Percentiles rank a stretch among this genome's conserved stretches.
These are phyloP conservation scores for Talaromyces pinophilus DNA, from an alignment of 2,329 filamentous ascomycete species.

Conservation along the genomic window DNA sequence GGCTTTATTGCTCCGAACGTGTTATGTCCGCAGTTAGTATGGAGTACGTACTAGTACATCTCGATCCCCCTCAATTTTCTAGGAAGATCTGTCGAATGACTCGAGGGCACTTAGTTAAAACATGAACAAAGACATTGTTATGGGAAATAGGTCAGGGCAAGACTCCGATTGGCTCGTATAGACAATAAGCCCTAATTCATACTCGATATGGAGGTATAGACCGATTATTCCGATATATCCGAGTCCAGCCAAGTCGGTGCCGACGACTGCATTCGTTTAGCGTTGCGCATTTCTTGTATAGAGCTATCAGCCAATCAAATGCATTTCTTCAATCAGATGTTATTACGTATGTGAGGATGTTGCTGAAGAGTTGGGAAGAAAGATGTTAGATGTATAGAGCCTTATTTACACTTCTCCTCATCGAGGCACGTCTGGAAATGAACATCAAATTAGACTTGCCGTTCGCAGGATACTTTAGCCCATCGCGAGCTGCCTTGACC, in stretches of 20 bases:
- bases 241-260: background rate
- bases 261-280: background rate
- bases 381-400: background rate
- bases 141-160: background rate
- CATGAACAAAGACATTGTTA: background rate
- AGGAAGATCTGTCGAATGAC: background rate
- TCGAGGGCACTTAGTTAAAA: background rate
- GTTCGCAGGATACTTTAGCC: background rate
- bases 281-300: background rate
- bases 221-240: background rate
- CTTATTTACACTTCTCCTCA: background rate
- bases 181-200: background rate
- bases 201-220: background rate
- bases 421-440: too few relatives aligned
- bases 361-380: background rate
- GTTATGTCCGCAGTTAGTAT: background rate
- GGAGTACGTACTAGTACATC: too few relatives aligned
- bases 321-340: background rate
- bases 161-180: background rate
- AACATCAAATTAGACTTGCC: background rate
- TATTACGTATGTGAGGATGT: background rate
- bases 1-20: background rate
- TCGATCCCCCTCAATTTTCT: background rate
- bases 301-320: background rate
- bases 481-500: background rate